Evolutionary conservation across 352 stramenopile species (phyloP).

Genomic region (Phytophthora nicotianae): DNA sequence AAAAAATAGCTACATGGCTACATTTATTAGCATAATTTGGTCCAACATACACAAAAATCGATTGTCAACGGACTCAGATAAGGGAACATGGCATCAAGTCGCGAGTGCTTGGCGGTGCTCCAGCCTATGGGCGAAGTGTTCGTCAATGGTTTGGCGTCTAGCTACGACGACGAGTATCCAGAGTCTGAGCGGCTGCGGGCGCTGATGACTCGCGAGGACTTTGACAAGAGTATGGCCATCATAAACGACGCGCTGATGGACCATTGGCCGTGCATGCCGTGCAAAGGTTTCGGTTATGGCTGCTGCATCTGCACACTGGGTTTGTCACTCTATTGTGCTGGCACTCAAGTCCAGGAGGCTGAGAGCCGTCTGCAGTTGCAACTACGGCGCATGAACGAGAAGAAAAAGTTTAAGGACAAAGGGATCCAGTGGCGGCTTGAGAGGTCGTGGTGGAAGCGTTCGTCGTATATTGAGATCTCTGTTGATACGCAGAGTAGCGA

Average conservation of each 20-base stretch:
- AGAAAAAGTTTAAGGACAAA: conserved; percentile 58
- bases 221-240: conserved; percentile 58
- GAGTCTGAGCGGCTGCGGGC: conserved; percentile 39
- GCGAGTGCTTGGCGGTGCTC: conserved; percentile 51
- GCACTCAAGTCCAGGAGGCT: conserved; percentile 73
- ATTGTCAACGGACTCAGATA: conserved; percentile 11
- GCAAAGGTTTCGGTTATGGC: conserved; percentile 78
- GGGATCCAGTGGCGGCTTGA: conserved; percentile 72
- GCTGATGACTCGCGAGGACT: conserved; percentile 71
- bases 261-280: conserved; percentile 86
- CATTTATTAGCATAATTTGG: neutral
- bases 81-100: conserved; percentile 21
- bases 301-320: conserved; percentile 86
- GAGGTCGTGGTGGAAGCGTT: conserved; percentile 69
- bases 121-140: conserved; percentile 75
- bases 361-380: conserved; percentile 69
- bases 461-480: conserved; percentile 74
- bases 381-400: conserved; percentile 71
- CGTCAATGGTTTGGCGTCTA: conserved; percentile 76
- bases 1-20: conserved; percentile 12
- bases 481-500: neutral
- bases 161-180: conserved; percentile 81
- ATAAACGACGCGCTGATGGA: conserved; percentile 86
- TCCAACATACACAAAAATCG: neutral
- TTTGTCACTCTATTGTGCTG: conserved; percentile 82